Evolutionary conservation across 2,329 filamentous ascomycete species (phyloP).

Genomic region (Neocatenulostroma microsporum): DNA sequence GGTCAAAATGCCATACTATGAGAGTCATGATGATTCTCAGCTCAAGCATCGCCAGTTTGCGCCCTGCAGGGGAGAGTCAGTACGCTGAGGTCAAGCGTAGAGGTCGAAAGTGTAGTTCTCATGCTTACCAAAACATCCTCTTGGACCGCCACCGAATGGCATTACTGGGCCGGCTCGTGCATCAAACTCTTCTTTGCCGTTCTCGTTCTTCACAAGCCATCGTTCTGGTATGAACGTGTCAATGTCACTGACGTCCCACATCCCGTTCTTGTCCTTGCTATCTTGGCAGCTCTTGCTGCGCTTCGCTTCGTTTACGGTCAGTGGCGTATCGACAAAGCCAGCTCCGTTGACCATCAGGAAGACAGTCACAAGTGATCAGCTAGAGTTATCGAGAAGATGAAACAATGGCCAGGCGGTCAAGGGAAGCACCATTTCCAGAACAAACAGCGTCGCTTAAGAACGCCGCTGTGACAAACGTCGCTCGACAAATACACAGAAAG

Average conservation of each 20-base stretch:
- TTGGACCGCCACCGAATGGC: conserved; percentile 31
- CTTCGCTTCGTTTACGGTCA: conserved; percentile 22
- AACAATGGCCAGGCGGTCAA: no score
- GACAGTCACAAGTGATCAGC: not conserved
- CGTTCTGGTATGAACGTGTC: conserved; percentile 33
- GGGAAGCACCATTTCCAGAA: no score
- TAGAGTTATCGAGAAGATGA: no score
- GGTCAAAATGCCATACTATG: conserved; percentile 26
- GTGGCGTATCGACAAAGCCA: conserved; percentile 14
- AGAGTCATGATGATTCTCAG: conserved; percentile 22
- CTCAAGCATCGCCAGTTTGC: conserved; percentile 23
- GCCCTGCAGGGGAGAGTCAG: conserved; percentile 9
- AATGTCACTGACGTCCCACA: conserved; percentile 25
- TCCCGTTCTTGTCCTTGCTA: conserved; percentile 20
- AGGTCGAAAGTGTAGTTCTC: no score
- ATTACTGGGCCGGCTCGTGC: conserved; percentile 28
- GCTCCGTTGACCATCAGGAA: conserved; percentile 19
- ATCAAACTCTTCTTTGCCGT: conserved; percentile 28
- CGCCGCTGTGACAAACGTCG: no score
- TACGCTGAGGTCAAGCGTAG: no score
- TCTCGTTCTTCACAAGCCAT: conserved; percentile 30
- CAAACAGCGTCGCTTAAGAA: no score
- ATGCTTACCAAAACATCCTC: conserved; percentile 32
- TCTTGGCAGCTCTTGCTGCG: conserved; percentile 26
- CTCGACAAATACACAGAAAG: not conserved